Conservation (phyloP, 768 basidiomycete genomes). For the Naganishia onofrii region DNA sequence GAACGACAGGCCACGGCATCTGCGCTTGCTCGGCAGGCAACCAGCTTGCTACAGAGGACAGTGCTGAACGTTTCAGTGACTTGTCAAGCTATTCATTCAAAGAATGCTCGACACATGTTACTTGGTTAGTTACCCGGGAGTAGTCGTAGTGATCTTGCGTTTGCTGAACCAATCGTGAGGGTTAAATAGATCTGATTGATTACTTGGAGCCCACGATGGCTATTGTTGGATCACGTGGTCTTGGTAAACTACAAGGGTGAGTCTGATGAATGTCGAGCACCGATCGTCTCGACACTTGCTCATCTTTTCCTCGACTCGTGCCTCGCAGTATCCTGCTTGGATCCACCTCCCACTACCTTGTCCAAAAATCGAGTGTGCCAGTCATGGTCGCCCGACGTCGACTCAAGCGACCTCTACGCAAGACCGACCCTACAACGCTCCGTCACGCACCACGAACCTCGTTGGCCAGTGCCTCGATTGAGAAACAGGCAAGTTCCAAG, state of each 20-base stretch:
- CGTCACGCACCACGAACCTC: slow-evolving; percentile 77
- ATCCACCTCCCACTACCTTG: slow-evolving; percentile 82
- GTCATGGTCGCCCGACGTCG: slow-evolving; percentile 94
- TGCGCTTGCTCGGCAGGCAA: slow-evolving; percentile 84
- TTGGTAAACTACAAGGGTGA: slow-evolving; percentile 82
- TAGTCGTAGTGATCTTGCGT: not conserved
- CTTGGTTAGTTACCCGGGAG: slow-evolving; percentile 68
- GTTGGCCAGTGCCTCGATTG: slow-evolving; percentile 79
- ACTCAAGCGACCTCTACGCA: slow-evolving; percentile 75
- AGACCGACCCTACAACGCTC: slow-evolving; percentile 58
- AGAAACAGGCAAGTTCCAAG: slow-evolving; percentile 72
- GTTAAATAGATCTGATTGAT: slow-evolving; percentile 66
- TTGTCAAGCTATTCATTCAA: slow-evolving; percentile 97
- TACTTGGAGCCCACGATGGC: slow-evolving; percentile 82
- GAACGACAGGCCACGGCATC: slow-evolving; percentile 91
- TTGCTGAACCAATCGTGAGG: not conserved
- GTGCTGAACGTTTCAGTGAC: slow-evolving; percentile 77
- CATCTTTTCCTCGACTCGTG: too few species aligned
- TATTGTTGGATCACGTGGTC: slow-evolving; percentile 90
- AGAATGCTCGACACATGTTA: slow-evolving; percentile 85
- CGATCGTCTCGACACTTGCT: too few species aligned
- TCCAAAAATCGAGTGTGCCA: slow-evolving; percentile 84
- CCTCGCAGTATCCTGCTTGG: slow-evolving; percentile 77
- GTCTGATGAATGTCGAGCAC: too few species aligned
- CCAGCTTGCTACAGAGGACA: slow-evolving; percentile 84